Base-by-base conservation (phyloP, 306 rosid species). In the Herpetospermum pedunculosum region DNA sequence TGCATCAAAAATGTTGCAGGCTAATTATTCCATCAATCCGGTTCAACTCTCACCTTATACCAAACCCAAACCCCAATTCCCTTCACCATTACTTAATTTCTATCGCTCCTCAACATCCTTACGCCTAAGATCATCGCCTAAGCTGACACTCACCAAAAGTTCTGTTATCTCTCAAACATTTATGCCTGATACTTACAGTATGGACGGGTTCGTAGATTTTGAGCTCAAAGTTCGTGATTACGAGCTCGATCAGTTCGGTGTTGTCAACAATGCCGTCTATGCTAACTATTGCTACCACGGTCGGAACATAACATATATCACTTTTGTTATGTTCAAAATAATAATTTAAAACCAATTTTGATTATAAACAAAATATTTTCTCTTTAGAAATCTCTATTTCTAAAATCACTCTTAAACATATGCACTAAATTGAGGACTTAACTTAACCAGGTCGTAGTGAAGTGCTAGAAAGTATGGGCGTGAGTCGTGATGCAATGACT, bases 231-330 rank as follows among this genome's bases (percentile, higher is more conserved):
- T 90, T 58, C 92, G 98, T 2, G 98, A 88, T 69, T 92, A 88
- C 47, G 98, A 90, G 69, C 83, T 93, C 77, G 97, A 93, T 84
- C 98, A 93, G 73, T 90, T 73, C 70, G 96, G 98, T 35, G 96
- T 88, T 12, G 93, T 92, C 63, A 92, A 92, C 83, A 88, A 90
- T 90, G 87, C 96, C 26, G 84, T 92, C 60, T 92, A 87, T 85
- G 89, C 96, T 65, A 84, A 91, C 79, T 92, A 92, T 80, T 92
- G 98, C 68, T 96, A 90, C 74, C 93, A 86, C 19, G 89, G 98
- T 92, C 59, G 84, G 91, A n/a, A n/a, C n/a, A n/a, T n/a, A n/a
- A n/a, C n/a, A n/a, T n/a, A n/a, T n/a, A n/a, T n/a, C n/a, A n/a
- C n/a, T n/a, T n/a, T n/a, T n/a, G n/a, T n/a, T n/a, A n/a, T n/a